Evolutionary conservation across 352 stramenopile genomes (phyloP), one percentile per base, ranked within the genome.

Genomic region (Globisporangium cystogenes): DNA sequence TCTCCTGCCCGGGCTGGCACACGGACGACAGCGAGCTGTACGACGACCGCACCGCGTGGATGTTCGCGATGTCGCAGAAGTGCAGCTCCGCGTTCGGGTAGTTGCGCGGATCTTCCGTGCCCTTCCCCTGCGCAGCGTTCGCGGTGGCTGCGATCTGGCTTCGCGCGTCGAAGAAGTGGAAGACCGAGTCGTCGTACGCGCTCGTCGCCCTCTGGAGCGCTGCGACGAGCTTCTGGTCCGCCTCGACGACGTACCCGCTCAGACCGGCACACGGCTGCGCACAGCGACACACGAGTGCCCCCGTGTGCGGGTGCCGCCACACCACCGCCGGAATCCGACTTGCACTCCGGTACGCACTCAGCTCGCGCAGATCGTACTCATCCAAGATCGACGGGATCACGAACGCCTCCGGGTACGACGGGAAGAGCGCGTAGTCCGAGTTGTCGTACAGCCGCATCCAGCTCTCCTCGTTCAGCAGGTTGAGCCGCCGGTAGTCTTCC

Each of bases 11-110:
- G 26, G 82, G 85, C 37, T 96, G 78, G 27, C 80, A 89, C 3
- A 97, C 65, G 14, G 57, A 57, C 43, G 79, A 76, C n/a, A 97
- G 62, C n/a, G 78, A 77, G 15, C 77, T 72, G 48, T 85, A 94
- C 16, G 86, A 91, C 37, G 82, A 90, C 20, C 97, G 96, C 36
- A 99, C 96, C 27, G 90, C 91, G 72, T 99, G 96, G 59, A 99
- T 99, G 70, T 99, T 99, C 4, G 87, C 93, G 62, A 99, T 99
- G 55, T 98, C 96, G 67, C 95, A 98, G 65, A 99, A 99, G 52
- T 97, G 93, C 26, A 99, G 81, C 23, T 98, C 96, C 6, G 87
- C 87, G 55, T 97, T 90, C 18, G 83, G 73, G 68, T 99, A 99
- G 62, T 98, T 97, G 31, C 96, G 82, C 57, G 93, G 62, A 68